Conservation (phyloP, 208 protist genomes). For the Herpetomonas tarakana region DNA sequence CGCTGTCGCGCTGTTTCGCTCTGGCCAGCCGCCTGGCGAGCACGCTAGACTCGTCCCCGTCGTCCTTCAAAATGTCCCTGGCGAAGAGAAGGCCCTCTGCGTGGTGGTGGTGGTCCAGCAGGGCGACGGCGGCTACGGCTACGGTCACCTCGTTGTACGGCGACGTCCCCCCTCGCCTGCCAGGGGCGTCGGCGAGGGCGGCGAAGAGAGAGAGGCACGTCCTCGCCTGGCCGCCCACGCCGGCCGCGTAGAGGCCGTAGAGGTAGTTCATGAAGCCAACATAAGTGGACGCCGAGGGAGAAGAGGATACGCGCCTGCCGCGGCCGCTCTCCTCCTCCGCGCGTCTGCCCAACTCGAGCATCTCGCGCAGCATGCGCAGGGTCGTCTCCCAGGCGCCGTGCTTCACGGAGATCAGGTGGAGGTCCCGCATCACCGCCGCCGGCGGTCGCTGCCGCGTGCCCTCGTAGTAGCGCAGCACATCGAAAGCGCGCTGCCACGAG, state of each 20-base stretch:
- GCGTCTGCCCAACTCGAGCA: conserved; percentile 14
- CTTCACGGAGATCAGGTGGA: conserved; percentile 71
- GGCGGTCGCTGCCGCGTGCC: conserved; percentile 4
- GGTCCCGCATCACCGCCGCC: conserved; percentile 39
- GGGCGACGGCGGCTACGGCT: conserved; percentile 51
- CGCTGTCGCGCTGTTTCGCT: no score
- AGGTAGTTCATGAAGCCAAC: conserved; percentile 73
- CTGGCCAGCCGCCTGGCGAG: background rate
- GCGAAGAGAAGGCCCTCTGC: conserved; percentile 26
- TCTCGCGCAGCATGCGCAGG: conserved; percentile 32
- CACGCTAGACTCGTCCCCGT: background rate
- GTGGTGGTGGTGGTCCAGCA: conserved; percentile 56
- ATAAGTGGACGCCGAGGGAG: background rate
- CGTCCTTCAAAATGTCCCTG: conserved; percentile 8
- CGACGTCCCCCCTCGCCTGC: conserved; percentile 9
- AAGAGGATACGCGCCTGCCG: no score
- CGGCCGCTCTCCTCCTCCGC: background rate
- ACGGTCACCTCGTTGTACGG: conserved; percentile 68
- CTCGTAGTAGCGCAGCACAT: conserved; percentile 39
- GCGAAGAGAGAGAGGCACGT: conserved; percentile 14
- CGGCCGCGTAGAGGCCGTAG: conserved; percentile 73
- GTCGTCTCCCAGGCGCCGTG: conserved; percentile 62
- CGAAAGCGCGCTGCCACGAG: conserved; percentile 71
- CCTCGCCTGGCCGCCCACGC: conserved; percentile 34
- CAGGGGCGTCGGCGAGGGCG: conserved; percentile 16